These are phyloP conservation scores for Russula foetens DNA, from an alignment of 768 basidiomycete genomes.

Conservation along the genomic window DNA sequence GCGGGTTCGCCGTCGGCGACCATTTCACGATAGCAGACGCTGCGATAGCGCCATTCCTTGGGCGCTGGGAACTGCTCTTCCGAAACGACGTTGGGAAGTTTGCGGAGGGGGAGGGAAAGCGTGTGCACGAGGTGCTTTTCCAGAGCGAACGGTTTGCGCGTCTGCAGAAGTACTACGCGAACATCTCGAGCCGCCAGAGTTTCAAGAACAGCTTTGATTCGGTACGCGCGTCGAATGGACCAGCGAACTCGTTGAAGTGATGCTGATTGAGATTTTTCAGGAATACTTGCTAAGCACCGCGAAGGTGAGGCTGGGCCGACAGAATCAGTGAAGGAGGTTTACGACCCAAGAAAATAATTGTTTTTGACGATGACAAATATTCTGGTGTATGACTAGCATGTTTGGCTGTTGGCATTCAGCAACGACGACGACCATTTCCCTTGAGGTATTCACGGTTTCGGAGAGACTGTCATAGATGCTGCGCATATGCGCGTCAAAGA, in stretches of 20 bases:
- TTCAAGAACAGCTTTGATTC: constrained; percentile 43
- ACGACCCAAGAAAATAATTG: too few species aligned
- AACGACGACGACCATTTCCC: too few species aligned
- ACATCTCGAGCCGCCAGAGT: constrained; percentile 41
- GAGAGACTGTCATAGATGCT: too few species aligned
- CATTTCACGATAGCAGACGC: constrained; percentile 54
- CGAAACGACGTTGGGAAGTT: constrained; percentile 44
- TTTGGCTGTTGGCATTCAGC: too few species aligned
- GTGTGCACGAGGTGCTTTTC: constrained; percentile 34
- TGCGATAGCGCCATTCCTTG: constrained; percentile 50
- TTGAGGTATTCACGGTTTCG: too few species aligned
- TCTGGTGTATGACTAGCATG: too few species aligned
- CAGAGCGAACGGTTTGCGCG: constrained; percentile 37
- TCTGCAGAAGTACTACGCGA: constrained; percentile 37
- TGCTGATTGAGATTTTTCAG: not conserved
- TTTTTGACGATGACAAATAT: too few species aligned
- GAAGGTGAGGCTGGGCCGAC: not conserved
- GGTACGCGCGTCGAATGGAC: constrained; percentile 27
- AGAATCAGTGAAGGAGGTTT: not conserved
- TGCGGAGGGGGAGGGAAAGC: constrained; percentile 32
- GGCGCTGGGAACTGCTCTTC: constrained; percentile 35
- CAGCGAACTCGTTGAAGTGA: not conserved
- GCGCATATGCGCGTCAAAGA: too few species aligned
- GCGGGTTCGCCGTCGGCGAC: constrained; percentile 33
- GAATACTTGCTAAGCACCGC: not conserved